Evolutionary conservation across 371 early-diverging fungal species (phyloP).

Genomic region (Mortierella sp.): DNA sequence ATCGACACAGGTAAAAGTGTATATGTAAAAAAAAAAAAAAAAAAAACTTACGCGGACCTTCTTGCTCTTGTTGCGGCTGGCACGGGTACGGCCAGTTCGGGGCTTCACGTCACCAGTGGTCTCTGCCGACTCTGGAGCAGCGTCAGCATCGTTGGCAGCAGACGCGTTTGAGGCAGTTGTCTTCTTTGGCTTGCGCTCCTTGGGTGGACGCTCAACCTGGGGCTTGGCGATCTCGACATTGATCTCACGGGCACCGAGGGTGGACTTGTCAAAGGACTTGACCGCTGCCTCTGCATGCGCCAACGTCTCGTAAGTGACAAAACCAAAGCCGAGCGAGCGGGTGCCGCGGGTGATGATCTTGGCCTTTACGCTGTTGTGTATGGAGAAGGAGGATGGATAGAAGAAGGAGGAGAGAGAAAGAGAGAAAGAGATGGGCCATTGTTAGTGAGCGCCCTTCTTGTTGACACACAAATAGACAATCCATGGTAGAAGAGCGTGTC

Average conservation of each 20-base stretch:
- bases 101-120: constrained; percentile 35
- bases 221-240: constrained; percentile 91
- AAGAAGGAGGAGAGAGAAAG: neutral
- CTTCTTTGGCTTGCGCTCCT: constrained; percentile 38
- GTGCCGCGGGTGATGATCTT: constrained; percentile 79
- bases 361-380: constrained; percentile 71
- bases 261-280: constrained; percentile 71
- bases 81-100: constrained; percentile 25
- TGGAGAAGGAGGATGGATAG: neutral
- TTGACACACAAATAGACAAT: no score
- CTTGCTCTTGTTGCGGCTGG: constrained; percentile 34
- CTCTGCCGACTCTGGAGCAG: constrained; percentile 34
- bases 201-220: constrained; percentile 54
- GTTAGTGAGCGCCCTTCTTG: no score
- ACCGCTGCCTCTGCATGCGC: constrained; percentile 82
- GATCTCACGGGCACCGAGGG: constrained; percentile 83
- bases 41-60: no score
- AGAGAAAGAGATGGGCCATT: neutral
- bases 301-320: constrained; percentile 83
- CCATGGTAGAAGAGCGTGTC: no score
- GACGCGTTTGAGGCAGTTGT: constrained; percentile 35
- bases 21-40: no score
- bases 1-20: neutral
- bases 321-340: constrained; percentile 93
- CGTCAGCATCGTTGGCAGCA: constrained; percentile 26